phyloP scores from a whole-genome alignment of 139 green algal genomes.

The Picochlorum sp. region DNA sequence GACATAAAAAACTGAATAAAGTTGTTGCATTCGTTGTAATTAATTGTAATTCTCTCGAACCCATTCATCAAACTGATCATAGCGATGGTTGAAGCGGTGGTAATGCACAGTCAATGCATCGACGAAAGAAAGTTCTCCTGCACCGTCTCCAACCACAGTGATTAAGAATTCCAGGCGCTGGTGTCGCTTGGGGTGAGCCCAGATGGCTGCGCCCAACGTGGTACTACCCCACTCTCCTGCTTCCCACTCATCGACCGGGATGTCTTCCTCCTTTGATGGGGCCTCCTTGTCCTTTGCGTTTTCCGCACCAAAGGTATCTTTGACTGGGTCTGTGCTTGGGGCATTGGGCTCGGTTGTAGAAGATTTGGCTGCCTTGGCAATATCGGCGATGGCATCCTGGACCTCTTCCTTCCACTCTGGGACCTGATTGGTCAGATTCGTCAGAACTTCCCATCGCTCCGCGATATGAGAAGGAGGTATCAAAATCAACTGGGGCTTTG shows the following conservation, averaged over 20 bases:
- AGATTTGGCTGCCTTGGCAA: not conserved
- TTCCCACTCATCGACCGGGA: not conserved
- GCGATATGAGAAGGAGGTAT: not conserved
- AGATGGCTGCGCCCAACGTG: not conserved
- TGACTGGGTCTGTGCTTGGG: not conserved
- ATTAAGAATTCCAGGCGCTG: constrained; percentile 9
- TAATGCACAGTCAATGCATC: constrained; percentile 2
- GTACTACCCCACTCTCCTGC: not conserved
- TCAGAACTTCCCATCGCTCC: constrained; percentile 4
- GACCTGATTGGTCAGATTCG: not conserved
- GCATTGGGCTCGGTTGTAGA: not conserved
- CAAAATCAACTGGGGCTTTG: constrained; percentile 11
- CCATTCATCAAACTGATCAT: constrained; percentile 12
- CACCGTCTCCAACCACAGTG: not conserved
- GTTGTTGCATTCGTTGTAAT: not conserved
- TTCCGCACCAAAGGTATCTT: not conserved
- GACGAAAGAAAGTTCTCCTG: constrained; percentile 5
- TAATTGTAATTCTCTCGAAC: constrained; percentile 1
- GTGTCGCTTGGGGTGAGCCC: not conserved
- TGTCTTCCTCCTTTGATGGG: not conserved
- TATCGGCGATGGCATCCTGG: not conserved
- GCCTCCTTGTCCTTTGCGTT: not conserved
- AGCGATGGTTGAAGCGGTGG: constrained; percentile 3
- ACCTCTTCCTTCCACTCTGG: constrained; percentile 7
- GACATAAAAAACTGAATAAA: not conserved